These are phyloP conservation scores for Dittrichia graveolens DNA, from an alignment of 129 eudicot genomes.

Conservation along the genomic window DNA sequence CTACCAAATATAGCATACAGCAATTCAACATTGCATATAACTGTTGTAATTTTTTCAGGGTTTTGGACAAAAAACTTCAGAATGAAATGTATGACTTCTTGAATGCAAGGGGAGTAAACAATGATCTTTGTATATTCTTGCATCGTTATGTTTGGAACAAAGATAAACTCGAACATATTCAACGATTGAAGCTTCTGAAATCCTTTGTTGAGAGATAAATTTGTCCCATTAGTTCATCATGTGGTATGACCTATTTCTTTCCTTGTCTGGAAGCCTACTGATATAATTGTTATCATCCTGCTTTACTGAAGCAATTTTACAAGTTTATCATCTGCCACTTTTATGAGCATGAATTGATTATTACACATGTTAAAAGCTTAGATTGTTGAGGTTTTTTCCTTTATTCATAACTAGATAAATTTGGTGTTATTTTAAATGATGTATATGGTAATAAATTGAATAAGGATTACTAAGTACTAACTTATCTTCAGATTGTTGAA, in stretches of 20 bases:
- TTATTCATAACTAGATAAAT: not conserved
- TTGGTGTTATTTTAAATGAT: not conserved
- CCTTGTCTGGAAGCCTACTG: not conserved
- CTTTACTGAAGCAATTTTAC: not conserved
- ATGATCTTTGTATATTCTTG: conserved; percentile 57
- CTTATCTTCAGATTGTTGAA: not conserved
- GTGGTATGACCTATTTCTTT: not conserved
- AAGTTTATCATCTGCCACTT: not conserved
- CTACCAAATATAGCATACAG: no score
- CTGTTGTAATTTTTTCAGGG: conserved; percentile 39
- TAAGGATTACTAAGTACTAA: not conserved
- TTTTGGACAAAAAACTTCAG: conserved; percentile 47
- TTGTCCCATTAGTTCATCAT: not conserved
- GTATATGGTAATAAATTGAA: not conserved
- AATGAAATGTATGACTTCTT: conserved; percentile 51
- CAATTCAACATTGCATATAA: not conserved
- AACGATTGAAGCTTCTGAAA: conserved; percentile 47
- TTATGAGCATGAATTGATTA: not conserved
- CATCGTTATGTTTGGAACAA: conserved; percentile 69
- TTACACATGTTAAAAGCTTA: not conserved
- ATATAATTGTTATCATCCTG: no score
- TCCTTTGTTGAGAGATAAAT: conserved; percentile 38
- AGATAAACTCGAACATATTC: conserved; percentile 55
- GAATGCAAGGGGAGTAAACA: conserved; percentile 57
- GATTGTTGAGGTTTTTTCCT: not conserved